phyloP scores from a whole-genome alignment of 352 stramenopile genomes.

The Globisporangium iwayamae region DNA sequence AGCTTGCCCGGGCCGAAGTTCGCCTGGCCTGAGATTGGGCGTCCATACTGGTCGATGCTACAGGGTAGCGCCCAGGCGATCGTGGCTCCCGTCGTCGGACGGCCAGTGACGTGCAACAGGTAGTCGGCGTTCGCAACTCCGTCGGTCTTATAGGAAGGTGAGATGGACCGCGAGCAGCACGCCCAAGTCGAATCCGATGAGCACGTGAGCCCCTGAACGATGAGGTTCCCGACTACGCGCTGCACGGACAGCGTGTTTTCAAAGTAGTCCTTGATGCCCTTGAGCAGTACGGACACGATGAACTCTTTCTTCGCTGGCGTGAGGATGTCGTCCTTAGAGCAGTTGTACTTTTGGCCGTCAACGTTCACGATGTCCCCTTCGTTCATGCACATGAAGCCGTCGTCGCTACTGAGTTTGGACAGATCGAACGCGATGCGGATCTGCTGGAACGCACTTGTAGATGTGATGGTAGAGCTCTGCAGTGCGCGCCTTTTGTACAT shows the following conservation, averaged over 20 bases:
- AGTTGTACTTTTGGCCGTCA: conserved; percentile 50
- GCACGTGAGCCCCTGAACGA: conserved; percentile 55
- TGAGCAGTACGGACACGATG: conserved; percentile 60
- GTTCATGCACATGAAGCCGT: conserved; percentile 53
- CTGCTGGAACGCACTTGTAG: conserved; percentile 43
- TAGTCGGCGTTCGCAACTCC: conserved; percentile 71
- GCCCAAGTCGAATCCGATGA: conserved; percentile 44
- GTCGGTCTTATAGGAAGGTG: conserved; percentile 36
- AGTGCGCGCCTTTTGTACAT: conserved; percentile 6
- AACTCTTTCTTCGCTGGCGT: conserved; percentile 69
- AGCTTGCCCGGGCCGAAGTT: conserved; percentile 72
- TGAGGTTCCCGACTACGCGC: conserved; percentile 57
- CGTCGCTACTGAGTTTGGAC: conserved; percentile 69
- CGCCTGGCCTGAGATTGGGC: conserved; percentile 75
- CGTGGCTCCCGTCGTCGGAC: conserved; percentile 60
- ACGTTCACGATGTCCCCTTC: conserved; percentile 45
- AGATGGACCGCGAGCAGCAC: conserved; percentile 55
- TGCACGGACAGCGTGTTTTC: conserved; percentile 58
- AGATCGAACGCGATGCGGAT: conserved; percentile 79
- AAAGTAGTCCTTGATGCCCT: conserved; percentile 64
- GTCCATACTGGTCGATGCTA: conserved; percentile 74
- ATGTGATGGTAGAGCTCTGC: conserved; percentile 1
- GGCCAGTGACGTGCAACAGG: conserved; percentile 70
- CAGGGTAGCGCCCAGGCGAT: conserved; percentile 81
- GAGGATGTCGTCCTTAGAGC: conserved; percentile 48